These are phyloP conservation scores for Curvularia spicifera DNA, from an alignment of 2,329 filamentous ascomycete genomes.

Conservation along the genomic window DNA sequence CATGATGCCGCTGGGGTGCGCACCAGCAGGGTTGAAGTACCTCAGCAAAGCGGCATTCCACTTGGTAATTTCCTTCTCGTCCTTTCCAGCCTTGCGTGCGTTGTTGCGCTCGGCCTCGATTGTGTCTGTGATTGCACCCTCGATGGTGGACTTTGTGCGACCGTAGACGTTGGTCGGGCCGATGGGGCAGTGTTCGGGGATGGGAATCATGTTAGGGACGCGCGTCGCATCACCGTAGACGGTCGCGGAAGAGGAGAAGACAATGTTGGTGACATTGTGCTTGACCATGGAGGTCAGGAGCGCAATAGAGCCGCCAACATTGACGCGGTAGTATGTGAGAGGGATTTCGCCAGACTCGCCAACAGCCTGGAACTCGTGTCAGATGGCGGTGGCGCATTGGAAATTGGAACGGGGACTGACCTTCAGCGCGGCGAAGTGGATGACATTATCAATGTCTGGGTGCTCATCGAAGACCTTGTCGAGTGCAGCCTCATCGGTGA, in stretches of 20 bases:
- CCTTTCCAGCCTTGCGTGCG: slow-evolving; percentile 72
- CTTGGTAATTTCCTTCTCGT: slow-evolving; percentile 68
- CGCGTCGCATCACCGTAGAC: slow-evolving; percentile 98
- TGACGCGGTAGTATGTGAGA: slow-evolving; percentile 97
- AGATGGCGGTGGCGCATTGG: background rate
- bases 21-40: slow-evolving; percentile 97
- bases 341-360: slow-evolving; percentile 94
- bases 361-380: slow-evolving; percentile 72
- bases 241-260: slow-evolving; percentile 97
- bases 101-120: slow-evolving; percentile 86
- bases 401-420: slow-evolving; percentile 54
- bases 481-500: slow-evolving; percentile 82
- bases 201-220: slow-evolving; percentile 97
- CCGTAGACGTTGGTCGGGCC: slow-evolving; percentile 98
- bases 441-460: slow-evolving; percentile 95
- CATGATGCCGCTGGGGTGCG: slow-evolving; percentile 95
- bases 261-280: slow-evolving; percentile 93
- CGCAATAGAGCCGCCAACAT: slow-evolving; percentile 88
- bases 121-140: slow-evolving; percentile 89
- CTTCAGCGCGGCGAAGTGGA: slow-evolving; percentile 98
- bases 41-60: slow-evolving; percentile 94
- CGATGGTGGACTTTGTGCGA: slow-evolving; percentile 91
- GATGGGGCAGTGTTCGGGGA: slow-evolving; percentile 94
- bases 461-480: slow-evolving; percentile 88
- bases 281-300: slow-evolving; percentile 86